Evolutionary conservation across 1,284 basidiomycete genomes (phyloP).

Genomic region (Ganoderma boninense): DNA sequence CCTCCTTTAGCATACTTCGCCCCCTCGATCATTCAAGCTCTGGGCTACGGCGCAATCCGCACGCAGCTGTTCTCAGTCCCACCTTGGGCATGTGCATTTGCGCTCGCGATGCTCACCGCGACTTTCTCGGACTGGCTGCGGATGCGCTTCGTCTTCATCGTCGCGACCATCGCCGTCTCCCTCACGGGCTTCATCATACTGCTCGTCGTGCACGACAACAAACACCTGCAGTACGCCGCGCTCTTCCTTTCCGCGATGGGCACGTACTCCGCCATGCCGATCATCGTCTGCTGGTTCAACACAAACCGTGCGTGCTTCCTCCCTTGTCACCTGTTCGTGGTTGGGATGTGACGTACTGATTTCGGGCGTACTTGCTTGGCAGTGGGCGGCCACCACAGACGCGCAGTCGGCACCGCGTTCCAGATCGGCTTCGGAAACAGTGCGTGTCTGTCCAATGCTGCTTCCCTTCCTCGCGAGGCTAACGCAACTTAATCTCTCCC

Average conservation of each 20-base stretch:
- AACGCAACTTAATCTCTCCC: not conserved
- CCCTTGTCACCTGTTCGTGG: not conserved
- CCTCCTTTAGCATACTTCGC: constrained; percentile 40
- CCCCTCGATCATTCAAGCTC: constrained; percentile 45
- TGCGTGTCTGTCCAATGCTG: constrained; percentile 24
- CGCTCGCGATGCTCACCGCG: constrained; percentile 41
- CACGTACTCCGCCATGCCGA: constrained; percentile 42
- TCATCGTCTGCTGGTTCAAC: constrained; percentile 45
- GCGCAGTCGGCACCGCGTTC: constrained; percentile 41
- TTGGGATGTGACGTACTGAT: not conserved
- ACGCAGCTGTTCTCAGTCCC: constrained; percentile 64
- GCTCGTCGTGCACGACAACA: constrained; percentile 39
- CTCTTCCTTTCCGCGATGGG: constrained; percentile 43
- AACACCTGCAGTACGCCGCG: constrained; percentile 42
- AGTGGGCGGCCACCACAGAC: constrained; percentile 42
- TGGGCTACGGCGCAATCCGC: constrained; percentile 52
- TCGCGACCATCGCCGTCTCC: constrained; percentile 35
- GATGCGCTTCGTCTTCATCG: constrained; percentile 40
- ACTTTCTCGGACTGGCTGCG: constrained; percentile 37
- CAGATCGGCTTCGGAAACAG: constrained; percentile 44
- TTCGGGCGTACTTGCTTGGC: not conserved
- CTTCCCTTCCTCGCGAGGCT: not conserved
- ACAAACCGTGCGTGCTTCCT: constrained; percentile 38
- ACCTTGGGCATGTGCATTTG: constrained; percentile 49
- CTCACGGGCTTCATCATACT: constrained; percentile 42